Base-by-base conservation (phyloP, 1,284 basidiomycete genomes). In the Leccinum pachyderme region DNA sequence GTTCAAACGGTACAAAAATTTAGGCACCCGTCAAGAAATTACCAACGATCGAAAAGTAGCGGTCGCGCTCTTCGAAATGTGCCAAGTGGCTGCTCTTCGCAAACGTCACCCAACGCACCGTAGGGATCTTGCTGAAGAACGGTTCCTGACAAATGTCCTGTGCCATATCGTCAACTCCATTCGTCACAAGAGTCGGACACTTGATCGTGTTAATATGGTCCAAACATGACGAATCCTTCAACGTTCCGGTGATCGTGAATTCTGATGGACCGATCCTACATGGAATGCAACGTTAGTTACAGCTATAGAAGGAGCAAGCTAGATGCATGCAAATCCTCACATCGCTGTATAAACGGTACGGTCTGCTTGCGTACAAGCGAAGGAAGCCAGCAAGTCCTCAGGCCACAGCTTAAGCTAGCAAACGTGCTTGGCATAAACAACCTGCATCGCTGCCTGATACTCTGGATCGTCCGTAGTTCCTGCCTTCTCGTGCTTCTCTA, bases 51-150 rank as follows among this genome's bases (percentile, higher is more conserved):
- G 52, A 45, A 2, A 60, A 60, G 56, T 50, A 60, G 37, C 48
- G 56, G 3, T 60, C 59, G 12, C 27, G 56, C 22, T 59, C 57
- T 15, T 58, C 57, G 33, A 48, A 48, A 48, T 27, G 11, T 2
- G 33, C 47, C 47, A 48, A 48, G 15, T 73, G 74, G 43, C 66
- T 71, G 25, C 66, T 56, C n/a, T 62, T 61, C 66, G 18, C 70
- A 32, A 76, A 65, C 18, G 63, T 63, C 5, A 61, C 61, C 73
- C 74, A 75, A 35, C 67, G 70, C 29, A 67, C 58, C 12, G 65
- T 68, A 2, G 51, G 57, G 47, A 75, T 68, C 22, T 58, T 18
- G 18, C 18, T 18, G 18, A 18, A 71, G 57, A 70, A 74, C 6
- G 74, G 73, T 2, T 31, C 27, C n/a, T 67, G 56, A 11, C 58